phyloP scores from a whole-genome alignment of 176 grass and related monocot species.

The Carex parvula region DNA sequence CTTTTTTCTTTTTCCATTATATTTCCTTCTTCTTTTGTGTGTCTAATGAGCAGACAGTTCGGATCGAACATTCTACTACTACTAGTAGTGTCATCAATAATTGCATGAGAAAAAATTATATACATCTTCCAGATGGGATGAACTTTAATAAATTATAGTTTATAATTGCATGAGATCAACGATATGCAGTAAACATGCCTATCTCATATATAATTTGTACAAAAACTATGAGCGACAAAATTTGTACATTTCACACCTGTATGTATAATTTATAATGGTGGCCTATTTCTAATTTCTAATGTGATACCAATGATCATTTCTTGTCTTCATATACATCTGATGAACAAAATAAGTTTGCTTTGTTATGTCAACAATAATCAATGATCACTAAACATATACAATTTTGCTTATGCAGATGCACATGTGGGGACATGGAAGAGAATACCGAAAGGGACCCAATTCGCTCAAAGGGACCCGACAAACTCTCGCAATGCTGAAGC shows the following conservation, averaged over 20 bases:
- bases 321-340: background rate
- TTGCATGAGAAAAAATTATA: background rate
- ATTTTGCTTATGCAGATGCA: constrained; percentile 61
- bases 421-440: constrained; percentile 96
- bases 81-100: background rate
- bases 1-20: background rate
- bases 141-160: background rate
- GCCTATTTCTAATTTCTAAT: background rate
- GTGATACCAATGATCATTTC: background rate
- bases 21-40: background rate
- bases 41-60: background rate
- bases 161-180: background rate
- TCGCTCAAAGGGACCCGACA: constrained; percentile 77
- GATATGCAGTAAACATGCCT: background rate
- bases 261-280: background rate
- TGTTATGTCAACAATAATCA: background rate
- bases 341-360: background rate
- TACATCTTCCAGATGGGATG: background rate
- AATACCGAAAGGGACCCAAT: constrained; percentile 90
- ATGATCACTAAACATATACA: background rate
- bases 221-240: background rate
- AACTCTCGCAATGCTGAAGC: constrained; percentile 70
- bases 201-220: background rate
- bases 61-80: background rate
- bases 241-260: background rate